phyloP scores from a whole-genome alignment of 768 basidiomycete genomes.

The Calocybe cyanea region DNA sequence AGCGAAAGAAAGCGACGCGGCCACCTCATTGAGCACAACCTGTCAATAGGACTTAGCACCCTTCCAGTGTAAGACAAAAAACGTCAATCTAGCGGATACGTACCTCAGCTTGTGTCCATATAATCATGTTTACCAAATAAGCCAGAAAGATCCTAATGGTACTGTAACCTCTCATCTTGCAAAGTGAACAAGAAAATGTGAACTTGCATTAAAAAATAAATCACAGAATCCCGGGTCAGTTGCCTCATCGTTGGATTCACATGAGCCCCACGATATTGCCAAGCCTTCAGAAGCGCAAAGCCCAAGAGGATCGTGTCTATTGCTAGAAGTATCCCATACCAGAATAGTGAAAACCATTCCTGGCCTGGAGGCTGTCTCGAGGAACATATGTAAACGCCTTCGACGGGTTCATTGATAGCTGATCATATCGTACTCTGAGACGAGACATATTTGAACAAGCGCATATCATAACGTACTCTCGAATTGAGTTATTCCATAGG shows the following conservation, averaged over 20 bases:
- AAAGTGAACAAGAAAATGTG: no score
- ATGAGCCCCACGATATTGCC: slow-evolving; percentile 12
- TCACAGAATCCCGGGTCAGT: not conserved
- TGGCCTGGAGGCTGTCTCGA: slow-evolving; percentile 4
- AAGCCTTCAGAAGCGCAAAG: slow-evolving; percentile 24
- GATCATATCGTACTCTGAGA: not conserved
- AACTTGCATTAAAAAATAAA: not conserved
- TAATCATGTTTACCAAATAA: no score
- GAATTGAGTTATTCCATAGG: not conserved
- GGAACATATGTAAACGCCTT: slow-evolving; percentile 25
- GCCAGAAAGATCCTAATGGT: no score
- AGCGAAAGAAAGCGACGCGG: slow-evolving; percentile 23
- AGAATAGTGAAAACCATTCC: no score
- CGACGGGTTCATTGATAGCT: slow-evolving; percentile 25
- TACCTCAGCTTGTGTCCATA: no score
- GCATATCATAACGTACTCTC: not conserved
- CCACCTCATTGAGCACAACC: slow-evolving; percentile 24
- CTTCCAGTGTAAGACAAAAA: no score
- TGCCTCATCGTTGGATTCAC: not conserved
- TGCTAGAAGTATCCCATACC: slow-evolving; percentile 6
- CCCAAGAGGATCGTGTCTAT: slow-evolving; percentile 20
- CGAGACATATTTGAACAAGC: slow-evolving; percentile 13
- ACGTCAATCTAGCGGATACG: no score
- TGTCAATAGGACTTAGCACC: not conserved
- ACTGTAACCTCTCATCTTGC: no score